These are phyloP conservation scores for Jamesozyma jinghongensis DNA, from an alignment of 805 yeast species.

Conservation along the genomic window DNA sequence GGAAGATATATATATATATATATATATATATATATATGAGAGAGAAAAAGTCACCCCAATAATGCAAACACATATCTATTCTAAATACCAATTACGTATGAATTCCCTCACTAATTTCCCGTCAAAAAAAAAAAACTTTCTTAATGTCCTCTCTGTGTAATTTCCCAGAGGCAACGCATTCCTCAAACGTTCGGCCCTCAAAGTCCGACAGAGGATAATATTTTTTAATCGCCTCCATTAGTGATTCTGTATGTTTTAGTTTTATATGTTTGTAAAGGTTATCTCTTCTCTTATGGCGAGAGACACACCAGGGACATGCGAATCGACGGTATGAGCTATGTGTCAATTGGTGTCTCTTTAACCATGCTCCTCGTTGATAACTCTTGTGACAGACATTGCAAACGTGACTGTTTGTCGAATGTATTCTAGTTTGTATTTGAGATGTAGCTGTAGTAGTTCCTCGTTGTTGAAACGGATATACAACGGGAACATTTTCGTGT, in stretches of 20 bases:
- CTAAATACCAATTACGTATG: too few relatives aligned
- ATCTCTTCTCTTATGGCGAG: constrained; percentile 29
- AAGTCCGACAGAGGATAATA: constrained; percentile 6
- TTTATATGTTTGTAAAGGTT: constrained; percentile 28
- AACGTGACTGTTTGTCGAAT: too few relatives aligned
- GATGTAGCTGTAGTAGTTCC: too few relatives aligned
- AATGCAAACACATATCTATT: too few relatives aligned
- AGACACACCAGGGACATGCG: constrained; percentile 26
- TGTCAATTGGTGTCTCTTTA: constrained; percentile 25
- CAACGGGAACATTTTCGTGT: too few relatives aligned
- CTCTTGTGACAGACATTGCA: constrained; percentile 23
- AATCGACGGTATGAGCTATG: constrained; percentile 23
- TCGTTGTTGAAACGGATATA: too few relatives aligned
- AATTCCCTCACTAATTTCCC: too few relatives aligned
- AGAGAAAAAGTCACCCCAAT: too few relatives aligned
- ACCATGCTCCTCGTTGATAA: constrained; percentile 28
- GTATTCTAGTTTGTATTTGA: too few relatives aligned
- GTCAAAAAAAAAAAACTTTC: constrained; percentile 8
- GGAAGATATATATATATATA: too few relatives aligned
- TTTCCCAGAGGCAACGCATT: constrained; percentile 12
- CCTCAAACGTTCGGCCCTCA: constrained; percentile 3
- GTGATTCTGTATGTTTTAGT: constrained; percentile 22
- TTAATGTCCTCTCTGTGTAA: constrained; percentile 20
- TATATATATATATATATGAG: too few relatives aligned
- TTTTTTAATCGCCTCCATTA: constrained; percentile 10